Conservation (phyloP, 768 basidiomycete species). For the Kwoniella botswanensis region DNA sequence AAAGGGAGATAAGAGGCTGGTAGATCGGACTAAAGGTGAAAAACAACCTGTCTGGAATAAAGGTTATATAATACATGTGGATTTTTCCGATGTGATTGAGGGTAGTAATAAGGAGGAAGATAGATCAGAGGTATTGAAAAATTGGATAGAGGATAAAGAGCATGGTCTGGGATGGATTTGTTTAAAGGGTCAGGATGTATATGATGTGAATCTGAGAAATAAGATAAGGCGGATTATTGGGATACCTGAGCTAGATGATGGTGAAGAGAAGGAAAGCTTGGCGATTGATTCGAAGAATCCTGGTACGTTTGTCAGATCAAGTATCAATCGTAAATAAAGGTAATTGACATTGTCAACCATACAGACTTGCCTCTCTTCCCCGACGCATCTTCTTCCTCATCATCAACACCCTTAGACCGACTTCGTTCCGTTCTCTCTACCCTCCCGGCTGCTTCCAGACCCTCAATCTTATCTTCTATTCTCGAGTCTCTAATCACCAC, state of each 20-base stretch:
- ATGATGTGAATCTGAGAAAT: constrained; percentile 27
- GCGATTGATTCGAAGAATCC: constrained; percentile 30
- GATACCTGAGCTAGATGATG: not conserved
- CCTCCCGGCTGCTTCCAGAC: constrained; percentile 49
- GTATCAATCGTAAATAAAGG: not conserved
- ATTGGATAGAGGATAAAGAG: constrained; percentile 16
- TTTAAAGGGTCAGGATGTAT: constrained; percentile 51
- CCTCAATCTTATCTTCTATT: constrained; percentile 49
- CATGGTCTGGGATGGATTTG: constrained; percentile 35
- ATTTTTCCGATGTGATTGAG: constrained; percentile 43
- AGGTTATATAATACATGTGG: constrained; percentile 53
- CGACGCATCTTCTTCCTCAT: constrained; percentile 22
- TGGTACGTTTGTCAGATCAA: constrained; percentile 14
- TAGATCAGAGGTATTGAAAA: constrained; percentile 29
- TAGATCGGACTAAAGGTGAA: constrained; percentile 46
- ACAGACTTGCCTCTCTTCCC: constrained; percentile 41
- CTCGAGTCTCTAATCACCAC: constrained; percentile 42
- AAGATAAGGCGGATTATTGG: constrained; percentile 16
- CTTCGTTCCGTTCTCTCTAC: constrained; percentile 45
- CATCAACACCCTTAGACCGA: constrained; percentile 31
- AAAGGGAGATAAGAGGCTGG: constrained; percentile 24
- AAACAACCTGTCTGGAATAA: constrained; percentile 47
- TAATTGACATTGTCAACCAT: no score
- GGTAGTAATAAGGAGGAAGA: constrained; percentile 18
- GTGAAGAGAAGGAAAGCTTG: not conserved